Conservation (phyloP, 495 filamentous ascomycete species). For the Penicillium atrosanguineum region DNA sequence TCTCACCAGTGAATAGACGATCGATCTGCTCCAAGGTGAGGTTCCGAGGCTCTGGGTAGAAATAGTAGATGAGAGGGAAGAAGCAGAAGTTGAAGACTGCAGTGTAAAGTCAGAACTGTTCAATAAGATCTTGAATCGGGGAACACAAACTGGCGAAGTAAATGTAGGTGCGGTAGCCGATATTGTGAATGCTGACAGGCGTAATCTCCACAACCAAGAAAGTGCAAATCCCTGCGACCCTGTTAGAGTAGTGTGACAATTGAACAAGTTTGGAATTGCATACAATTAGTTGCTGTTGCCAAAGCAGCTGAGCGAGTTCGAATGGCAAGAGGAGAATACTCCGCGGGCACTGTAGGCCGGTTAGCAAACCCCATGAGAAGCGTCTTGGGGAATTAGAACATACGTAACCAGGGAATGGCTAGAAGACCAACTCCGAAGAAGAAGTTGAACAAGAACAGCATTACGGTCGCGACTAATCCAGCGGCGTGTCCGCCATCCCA, state of each 20-base stretch:
- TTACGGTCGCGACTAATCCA: conserved; percentile 31
- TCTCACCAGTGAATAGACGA: conserved; percentile 42
- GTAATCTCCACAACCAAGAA: conserved; percentile 45
- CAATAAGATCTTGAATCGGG: not conserved
- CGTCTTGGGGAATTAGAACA: no score
- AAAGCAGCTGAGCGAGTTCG: conserved; percentile 34
- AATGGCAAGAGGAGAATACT: conserved; percentile 34
- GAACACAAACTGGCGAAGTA: conserved; percentile 38
- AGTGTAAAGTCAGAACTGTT: conserved; percentile 32
- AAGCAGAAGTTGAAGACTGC: conserved; percentile 63
- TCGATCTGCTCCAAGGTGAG: conserved; percentile 75
- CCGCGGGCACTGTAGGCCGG: conserved; percentile 28
- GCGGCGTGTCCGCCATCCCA: conserved; percentile 27
- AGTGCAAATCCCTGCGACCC: conserved; percentile 30
- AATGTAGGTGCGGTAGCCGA: conserved; percentile 45
- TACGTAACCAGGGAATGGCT: conserved; percentile 37
- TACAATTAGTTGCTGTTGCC: conserved; percentile 37
- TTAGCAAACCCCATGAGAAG: not conserved
- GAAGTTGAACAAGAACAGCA: conserved; percentile 39
- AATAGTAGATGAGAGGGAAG: conserved; percentile 70
- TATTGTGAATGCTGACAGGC: conserved; percentile 34
- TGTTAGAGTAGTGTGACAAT: not conserved
- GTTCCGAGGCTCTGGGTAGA: conserved; percentile 65
- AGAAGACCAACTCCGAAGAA: conserved; percentile 36
- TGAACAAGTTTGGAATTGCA: not conserved